Conservation (phyloP, 2,329 filamentous ascomycete genomes). For the Xylariomycetidae sp. region DNA sequence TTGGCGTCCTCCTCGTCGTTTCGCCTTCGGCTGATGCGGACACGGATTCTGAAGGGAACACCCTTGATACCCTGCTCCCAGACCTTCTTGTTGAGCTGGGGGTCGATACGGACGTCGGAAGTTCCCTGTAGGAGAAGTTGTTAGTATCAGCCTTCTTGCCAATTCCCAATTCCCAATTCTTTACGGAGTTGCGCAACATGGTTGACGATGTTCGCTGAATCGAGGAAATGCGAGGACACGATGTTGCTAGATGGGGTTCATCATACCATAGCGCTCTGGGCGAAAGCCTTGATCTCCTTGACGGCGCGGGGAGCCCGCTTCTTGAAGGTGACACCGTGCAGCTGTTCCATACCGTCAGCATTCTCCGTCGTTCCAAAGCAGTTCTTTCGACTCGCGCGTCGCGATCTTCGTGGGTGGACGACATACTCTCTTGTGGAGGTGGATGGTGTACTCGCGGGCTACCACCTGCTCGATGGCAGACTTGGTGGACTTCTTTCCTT, state of each 20-base stretch:
- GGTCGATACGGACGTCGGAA: slow-evolving; percentile 94
- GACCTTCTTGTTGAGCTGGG: slow-evolving; percentile 99
- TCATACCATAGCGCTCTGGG: slow-evolving; percentile 92
- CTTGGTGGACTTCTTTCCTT: slow-evolving; percentile 67
- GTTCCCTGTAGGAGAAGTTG: slow-evolving; percentile 67
- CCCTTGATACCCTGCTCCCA: slow-evolving; percentile 99
- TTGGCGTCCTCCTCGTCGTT: slow-evolving; percentile 99
- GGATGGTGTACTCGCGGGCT: slow-evolving; percentile 99
- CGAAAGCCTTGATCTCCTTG: slow-evolving; percentile 99
- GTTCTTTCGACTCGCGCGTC: slow-evolving; percentile 4
- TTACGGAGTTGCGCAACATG: too few relatives aligned
- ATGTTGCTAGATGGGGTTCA: slow-evolving; percentile 10
- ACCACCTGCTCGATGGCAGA: slow-evolving; percentile 99
- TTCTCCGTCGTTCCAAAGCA: background rate
- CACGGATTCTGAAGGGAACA: slow-evolving; percentile 91
- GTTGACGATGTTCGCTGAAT: too few relatives aligned
- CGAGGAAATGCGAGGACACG: too few relatives aligned
- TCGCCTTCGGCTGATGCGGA: slow-evolving; percentile 98
- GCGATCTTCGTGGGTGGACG: slow-evolving; percentile 29
- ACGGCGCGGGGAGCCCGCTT: slow-evolving; percentile 97
- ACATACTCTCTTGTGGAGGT: slow-evolving; percentile 98
- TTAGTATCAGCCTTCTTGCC: too few relatives aligned
- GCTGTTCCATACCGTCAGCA: slow-evolving; percentile 51
- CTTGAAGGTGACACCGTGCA: slow-evolving; percentile 98
- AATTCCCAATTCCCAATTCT: too few relatives aligned